Evolutionary conservation across 495 filamentous ascomycete species (phyloP).

Genomic region (Tuber microsphaerosporum): DNA sequence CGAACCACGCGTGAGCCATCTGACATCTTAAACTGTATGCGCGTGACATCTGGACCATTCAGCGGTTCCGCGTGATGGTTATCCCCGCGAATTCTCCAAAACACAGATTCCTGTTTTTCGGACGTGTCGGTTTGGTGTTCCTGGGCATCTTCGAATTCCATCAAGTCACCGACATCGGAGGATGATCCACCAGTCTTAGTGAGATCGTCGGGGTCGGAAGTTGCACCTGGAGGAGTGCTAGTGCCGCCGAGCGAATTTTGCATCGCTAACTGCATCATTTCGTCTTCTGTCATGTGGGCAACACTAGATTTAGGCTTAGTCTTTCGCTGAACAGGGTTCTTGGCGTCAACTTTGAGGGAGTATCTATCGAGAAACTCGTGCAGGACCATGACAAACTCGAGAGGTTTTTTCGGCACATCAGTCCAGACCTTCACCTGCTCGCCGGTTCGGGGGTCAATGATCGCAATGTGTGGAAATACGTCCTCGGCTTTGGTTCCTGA

Average conservation of each 20-base stretch:
- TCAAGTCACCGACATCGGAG: conserved; percentile 19
- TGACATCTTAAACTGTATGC: conserved; percentile 83
- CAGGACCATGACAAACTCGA: conserved; percentile 82
- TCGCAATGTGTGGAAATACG: conserved; percentile 82
- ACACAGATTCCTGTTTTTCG: conserved; percentile 21
- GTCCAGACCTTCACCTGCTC: conserved; percentile 97
- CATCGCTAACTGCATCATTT: conserved; percentile 90
- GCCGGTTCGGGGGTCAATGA: conserved; percentile 89
- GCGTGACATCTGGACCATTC: conserved; percentile 61
- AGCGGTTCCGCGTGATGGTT: conserved; percentile 72
- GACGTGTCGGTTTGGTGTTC: conserved; percentile 9
- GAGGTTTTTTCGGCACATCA: conserved; percentile 63
- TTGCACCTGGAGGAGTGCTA: conserved; percentile 27
- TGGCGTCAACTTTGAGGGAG: conserved; percentile 74
- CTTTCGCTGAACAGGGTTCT: conserved; percentile 76
- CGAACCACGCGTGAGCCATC: conserved; percentile 68
- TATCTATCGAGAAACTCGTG: conserved; percentile 95
- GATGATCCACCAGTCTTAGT: conserved; percentile 60
- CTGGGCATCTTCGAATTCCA: conserved; percentile 40
- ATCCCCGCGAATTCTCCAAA: conserved; percentile 55
- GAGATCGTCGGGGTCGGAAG: conserved; percentile 72
- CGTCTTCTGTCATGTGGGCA: conserved; percentile 87
- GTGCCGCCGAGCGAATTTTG: conserved; percentile 41
- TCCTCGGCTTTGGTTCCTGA: conserved; percentile 18
- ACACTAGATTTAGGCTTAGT: conserved; percentile 67